A percentile compares a stretch with the other conserved stretches of the same genome.
Evolutionary conservation across 2,329 filamentous ascomycete genomes (phyloP).

Genomic region (Fusarium sororula): DNA sequence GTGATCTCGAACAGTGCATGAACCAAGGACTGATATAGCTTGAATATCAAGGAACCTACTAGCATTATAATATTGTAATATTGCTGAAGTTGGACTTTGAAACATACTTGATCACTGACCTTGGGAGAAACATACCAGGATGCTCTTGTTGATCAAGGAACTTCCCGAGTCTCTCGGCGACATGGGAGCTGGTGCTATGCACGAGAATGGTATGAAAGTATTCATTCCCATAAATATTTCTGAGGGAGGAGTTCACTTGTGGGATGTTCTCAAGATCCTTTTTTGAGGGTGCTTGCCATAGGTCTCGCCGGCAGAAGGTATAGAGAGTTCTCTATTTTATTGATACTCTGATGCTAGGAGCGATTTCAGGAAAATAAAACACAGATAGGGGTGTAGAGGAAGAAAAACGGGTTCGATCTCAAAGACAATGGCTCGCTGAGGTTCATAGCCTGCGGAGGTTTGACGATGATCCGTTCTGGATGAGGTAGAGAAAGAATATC

Average conservation of each 20-base stretch:
- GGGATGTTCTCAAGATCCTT: not conserved
- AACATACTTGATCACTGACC: not conserved
- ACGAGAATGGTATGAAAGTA: not conserved
- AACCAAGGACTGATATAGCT: not conserved
- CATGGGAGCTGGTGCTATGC: not conserved
- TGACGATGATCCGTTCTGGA: not conserved
- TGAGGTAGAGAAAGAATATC: not conserved
- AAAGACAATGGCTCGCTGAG: not conserved
- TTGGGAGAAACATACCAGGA: accelerated
- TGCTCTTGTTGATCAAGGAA: not conserved
- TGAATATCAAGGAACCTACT: not conserved
- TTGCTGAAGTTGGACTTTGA: not conserved
- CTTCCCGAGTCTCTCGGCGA: not conserved
- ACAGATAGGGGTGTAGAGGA: too few species aligned
- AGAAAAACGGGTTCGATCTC: not conserved
- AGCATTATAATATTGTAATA: not conserved
- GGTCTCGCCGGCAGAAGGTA: not conserved
- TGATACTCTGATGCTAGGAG: too few species aligned
- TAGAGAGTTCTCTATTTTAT: not conserved
- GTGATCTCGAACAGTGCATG: not conserved
- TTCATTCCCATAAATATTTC: too few species aligned
- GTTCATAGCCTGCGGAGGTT: not conserved
- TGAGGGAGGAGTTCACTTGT: not conserved
- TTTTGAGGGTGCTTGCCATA: not conserved
- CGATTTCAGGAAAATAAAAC: accelerated